These are phyloP conservation scores for Alternaria novae-zelandiae DNA, from an alignment of 2,329 filamentous ascomycete genomes.

Conservation along the genomic window DNA sequence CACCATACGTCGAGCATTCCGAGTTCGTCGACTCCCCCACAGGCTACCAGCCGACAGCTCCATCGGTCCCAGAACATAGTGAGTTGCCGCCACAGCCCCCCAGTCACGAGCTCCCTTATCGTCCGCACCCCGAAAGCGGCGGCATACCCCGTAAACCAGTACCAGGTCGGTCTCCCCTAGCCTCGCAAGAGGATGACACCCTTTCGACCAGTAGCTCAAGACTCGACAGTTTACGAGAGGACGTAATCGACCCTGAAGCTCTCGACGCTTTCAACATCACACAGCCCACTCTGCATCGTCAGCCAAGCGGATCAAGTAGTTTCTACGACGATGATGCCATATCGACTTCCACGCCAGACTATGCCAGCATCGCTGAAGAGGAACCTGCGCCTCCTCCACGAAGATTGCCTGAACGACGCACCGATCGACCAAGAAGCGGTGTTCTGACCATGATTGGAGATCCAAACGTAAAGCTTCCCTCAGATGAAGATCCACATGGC, in stretches of 20 bases:
- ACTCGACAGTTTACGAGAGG: conserved; percentile 52
- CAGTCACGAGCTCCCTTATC: conserved; percentile 32
- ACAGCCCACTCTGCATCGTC: conserved; percentile 34
- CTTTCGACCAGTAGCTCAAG: conserved; percentile 50
- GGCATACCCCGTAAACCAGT: conserved; percentile 49
- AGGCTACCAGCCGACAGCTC: conserved; percentile 40
- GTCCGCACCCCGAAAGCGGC: conserved; percentile 34
- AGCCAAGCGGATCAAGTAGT: conserved; percentile 53
- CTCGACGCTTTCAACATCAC: conserved; percentile 49
- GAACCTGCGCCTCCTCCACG: conserved; percentile 37
- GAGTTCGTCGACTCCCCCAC: conserved; percentile 43
- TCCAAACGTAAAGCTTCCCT: conserved; percentile 50
- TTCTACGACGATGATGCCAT: conserved; percentile 70
- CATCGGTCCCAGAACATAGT: conserved; percentile 46
- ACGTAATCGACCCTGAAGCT: conserved; percentile 54
- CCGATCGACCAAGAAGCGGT: conserved; percentile 77
- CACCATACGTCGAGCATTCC: conserved; percentile 51
- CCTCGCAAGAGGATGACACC: conserved; percentile 45
- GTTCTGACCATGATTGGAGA: conserved; percentile 78
- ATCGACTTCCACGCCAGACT: conserved; percentile 74
- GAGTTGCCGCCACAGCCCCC: conserved; percentile 32
- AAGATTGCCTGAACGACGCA: conserved; percentile 56
- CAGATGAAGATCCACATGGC: conserved; percentile 56
- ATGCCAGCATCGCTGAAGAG: conserved; percentile 68
- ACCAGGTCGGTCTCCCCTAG: conserved; percentile 50